Evolutionary conservation across 169 alveolate species (phyloP).

Genomic region (Miamiensis avidus): DNA sequence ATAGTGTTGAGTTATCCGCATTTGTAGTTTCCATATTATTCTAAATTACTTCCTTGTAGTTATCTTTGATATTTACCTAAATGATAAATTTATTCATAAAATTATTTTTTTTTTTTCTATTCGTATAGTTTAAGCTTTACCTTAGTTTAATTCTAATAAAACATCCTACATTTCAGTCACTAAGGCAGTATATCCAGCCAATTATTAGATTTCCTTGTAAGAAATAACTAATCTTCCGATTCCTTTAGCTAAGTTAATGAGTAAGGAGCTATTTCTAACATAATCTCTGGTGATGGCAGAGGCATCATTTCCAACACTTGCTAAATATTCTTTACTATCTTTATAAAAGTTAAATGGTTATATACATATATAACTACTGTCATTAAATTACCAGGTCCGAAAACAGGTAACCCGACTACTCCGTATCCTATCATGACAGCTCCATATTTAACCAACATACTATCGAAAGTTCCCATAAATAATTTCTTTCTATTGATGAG

Average conservation of each 20-base stretch:
- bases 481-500: conserved; percentile 56
- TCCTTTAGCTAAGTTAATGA: conserved; percentile 87
- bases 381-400: conserved; percentile 80
- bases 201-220: conserved; percentile 84
- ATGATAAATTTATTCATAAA: background rate
- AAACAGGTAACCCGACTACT: conserved; percentile 87
- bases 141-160: conserved; percentile 67
- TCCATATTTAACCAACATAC: conserved; percentile 83
- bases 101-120: background rate
- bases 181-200: conserved; percentile 84
- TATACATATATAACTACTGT: too few relatives aligned
- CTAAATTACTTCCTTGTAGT: background rate
- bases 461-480: conserved; percentile 87
- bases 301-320: conserved; percentile 55
- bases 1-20: conserved; percentile 1
- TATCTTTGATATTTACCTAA: conserved; percentile 20
- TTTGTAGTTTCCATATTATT: conserved; percentile 19
- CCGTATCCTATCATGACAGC: conserved; percentile 87
- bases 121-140: conserved; percentile 44
- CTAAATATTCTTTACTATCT: conserved; percentile 59
- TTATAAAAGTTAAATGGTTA: too few relatives aligned
- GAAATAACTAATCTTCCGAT: conserved; percentile 86
- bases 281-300: conserved; percentile 82
- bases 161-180: conserved; percentile 75
- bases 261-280: conserved; percentile 79